A percentile compares a stretch with the other conserved stretches of the same genome.
phyloP scores from a whole-genome alignment of 1,139 yeast species.

The Candida sanyaensis region DNA sequence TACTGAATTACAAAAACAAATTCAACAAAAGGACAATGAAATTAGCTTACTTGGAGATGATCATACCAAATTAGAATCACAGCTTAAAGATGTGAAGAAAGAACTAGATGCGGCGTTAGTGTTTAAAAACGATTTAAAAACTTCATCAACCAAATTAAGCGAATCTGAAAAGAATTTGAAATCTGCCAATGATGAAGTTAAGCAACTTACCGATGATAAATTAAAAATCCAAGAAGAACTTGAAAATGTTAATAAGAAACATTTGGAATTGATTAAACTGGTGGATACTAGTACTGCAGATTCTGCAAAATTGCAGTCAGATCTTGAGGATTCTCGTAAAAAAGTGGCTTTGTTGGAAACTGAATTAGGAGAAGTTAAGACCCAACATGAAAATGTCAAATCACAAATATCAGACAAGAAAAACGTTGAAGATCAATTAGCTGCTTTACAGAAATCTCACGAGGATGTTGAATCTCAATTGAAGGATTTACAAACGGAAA shows the following conservation, averaged over 20 bases:
- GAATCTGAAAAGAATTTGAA: slow-evolving; percentile 7
- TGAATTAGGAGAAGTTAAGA: background rate
- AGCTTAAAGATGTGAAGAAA: slow-evolving; percentile 2
- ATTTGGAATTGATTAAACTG: slow-evolving; percentile 7
- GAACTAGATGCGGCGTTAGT: slow-evolving; percentile 5
- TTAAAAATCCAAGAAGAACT: slow-evolving; percentile 3
- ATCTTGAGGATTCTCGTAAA: slow-evolving; percentile 11
- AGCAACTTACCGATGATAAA: slow-evolving; percentile 5
- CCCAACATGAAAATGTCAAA: slow-evolving; percentile 8
- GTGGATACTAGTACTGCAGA: background rate
- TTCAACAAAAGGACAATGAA: background rate
- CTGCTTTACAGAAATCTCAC: slow-evolving; percentile 3
- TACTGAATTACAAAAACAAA: background rate
- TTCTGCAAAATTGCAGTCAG: slow-evolving; percentile 6
- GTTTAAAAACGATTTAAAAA: slow-evolving; percentile 1
- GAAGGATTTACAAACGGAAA: slow-evolving; percentile 4
- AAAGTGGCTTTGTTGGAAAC: slow-evolving; percentile 13
- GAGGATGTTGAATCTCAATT: slow-evolving; percentile 4
- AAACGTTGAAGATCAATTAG: slow-evolving; percentile 14
- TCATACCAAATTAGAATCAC: background rate
- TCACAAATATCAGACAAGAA: slow-evolving; percentile 1
- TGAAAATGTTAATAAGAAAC: slow-evolving; percentile 4
- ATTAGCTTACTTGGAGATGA: background rate
- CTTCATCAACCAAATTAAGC: background rate
- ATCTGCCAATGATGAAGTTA: slow-evolving; percentile 4